These are phyloP conservation scores for Zhuliangozyma blackwelliae DNA, from an alignment of 1,139 yeast genomes.

Conservation along the genomic window DNA sequence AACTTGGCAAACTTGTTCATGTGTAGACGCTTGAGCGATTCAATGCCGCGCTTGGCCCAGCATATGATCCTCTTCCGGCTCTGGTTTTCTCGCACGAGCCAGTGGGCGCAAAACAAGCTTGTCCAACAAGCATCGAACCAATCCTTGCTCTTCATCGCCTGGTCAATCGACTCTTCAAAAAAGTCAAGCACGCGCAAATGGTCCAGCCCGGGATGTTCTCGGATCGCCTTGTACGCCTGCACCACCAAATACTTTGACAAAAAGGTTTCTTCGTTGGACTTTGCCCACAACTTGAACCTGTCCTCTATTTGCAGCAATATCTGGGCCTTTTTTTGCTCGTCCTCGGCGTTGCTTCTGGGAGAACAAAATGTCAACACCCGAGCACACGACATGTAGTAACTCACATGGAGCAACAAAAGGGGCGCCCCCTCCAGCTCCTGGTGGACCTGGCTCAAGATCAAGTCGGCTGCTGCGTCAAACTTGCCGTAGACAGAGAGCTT, in stretches of 20 bases:
- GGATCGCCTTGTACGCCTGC: constrained; percentile 25
- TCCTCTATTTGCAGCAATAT: constrained; percentile 10
- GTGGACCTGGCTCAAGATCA: constrained; percentile 15
- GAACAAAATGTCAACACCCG: constrained; percentile 12
- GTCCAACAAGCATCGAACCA: constrained; percentile 41
- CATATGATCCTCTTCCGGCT: constrained; percentile 14
- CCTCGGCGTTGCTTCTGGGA: background rate
- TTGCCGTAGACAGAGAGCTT: constrained; percentile 10
- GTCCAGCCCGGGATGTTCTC: constrained; percentile 15
- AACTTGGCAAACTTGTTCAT: constrained; percentile 11
- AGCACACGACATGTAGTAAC: constrained; percentile 18
- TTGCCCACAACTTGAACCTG: constrained; percentile 29
- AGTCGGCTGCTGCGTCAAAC: constrained; percentile 19
- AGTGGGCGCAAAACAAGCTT: constrained; percentile 43
- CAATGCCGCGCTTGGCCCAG: constrained; percentile 19
- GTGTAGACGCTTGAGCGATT: constrained; percentile 18
- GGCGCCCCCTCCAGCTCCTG: constrained; percentile 18
- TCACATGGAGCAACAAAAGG: constrained; percentile 20
- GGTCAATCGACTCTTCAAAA: constrained; percentile 45
- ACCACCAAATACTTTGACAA: constrained; percentile 29
- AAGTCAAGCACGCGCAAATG: constrained; percentile 39
- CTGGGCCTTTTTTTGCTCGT: constrained; percentile 5
- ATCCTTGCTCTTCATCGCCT: constrained; percentile 25
- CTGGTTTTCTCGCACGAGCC: constrained; percentile 32
- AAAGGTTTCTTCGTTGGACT: constrained; percentile 33